Evolutionary conservation across 768 basidiomycete species (phyloP).

Genomic region (Phaeolepiota aurea): DNA sequence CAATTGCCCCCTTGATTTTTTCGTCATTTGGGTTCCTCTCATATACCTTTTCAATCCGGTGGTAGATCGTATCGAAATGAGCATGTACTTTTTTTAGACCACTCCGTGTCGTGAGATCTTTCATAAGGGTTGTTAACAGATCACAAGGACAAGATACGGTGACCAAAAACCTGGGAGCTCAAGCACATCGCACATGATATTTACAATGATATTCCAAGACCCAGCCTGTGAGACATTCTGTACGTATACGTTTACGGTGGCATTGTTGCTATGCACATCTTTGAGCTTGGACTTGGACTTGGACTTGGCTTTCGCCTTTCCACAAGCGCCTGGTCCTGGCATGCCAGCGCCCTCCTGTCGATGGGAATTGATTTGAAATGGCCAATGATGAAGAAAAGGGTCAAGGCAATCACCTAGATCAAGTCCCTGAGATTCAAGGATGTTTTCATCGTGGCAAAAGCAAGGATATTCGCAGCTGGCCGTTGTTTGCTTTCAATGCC

Average conservation of each 20-base stretch:
- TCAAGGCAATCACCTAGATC: too few relatives aligned
- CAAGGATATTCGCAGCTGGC: neutral
- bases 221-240: constrained; percentile 38
- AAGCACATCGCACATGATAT: constrained; percentile 39
- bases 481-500: too few relatives aligned
- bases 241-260: constrained; percentile 14
- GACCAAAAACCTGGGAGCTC: constrained; percentile 42
- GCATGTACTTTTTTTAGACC: constrained; percentile 58
- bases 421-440: too few relatives aligned
- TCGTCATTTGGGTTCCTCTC: constrained; percentile 31
- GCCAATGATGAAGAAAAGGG: too few relatives aligned
- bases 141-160: neutral
- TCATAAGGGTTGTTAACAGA: neutral
- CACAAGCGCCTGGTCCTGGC: neutral
- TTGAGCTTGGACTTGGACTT: neutral
- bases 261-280: neutral
- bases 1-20: constrained; percentile 44
- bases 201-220: constrained; percentile 39
- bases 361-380: too few relatives aligned
- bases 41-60: constrained; percentile 42
- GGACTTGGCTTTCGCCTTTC: neutral
- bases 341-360: too few relatives aligned
- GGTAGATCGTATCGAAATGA: constrained; percentile 45
- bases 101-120: constrained; percentile 47
- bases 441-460: too few relatives aligned